Evolutionary conservation across 345 rosid genomes (phyloP).

Genomic region (Bretschneidera sinensis): DNA sequence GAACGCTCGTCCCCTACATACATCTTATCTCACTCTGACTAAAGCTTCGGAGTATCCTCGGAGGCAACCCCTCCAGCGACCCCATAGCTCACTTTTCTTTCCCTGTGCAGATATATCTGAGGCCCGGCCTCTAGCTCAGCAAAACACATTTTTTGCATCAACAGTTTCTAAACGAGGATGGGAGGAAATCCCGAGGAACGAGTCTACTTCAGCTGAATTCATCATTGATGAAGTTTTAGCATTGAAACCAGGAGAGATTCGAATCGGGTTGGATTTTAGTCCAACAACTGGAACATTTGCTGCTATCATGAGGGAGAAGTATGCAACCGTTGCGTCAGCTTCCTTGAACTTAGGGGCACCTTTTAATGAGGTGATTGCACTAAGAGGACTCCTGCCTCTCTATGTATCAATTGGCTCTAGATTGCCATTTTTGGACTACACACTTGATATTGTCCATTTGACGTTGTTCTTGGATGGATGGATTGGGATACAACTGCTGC

Average conservation of each 20-base stretch:
- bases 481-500: slow-evolving; percentile 43
- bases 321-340: slow-evolving; percentile 17
- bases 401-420: slow-evolving; percentile 47
- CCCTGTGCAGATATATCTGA: too few species aligned
- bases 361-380: slow-evolving; percentile 49
- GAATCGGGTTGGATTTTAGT: slow-evolving; percentile 51
- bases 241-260: slow-evolving; percentile 43
- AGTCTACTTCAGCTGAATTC: slow-evolving; percentile 42
- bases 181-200: slow-evolving; percentile 27
- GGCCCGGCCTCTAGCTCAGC: too few species aligned
- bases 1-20: too few species aligned
- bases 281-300: slow-evolving; percentile 51
- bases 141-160: too few species aligned
- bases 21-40: too few species aligned
- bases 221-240: slow-evolving; percentile 43
- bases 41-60: too few species aligned
- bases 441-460: slow-evolving; percentile 48
- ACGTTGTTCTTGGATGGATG: slow-evolving; percentile 47
- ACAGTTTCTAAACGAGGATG: slow-evolving; percentile 40
- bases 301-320: slow-evolving; percentile 50
- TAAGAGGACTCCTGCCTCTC: slow-evolving; percentile 45
- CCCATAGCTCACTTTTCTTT: too few species aligned
- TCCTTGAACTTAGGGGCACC: slow-evolving; percentile 35
- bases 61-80: too few species aligned
- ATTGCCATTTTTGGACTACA: slow-evolving; percentile 52